phyloP scores from a whole-genome alignment of 306 rosid genomes.

The Argentina anserina region DNA sequence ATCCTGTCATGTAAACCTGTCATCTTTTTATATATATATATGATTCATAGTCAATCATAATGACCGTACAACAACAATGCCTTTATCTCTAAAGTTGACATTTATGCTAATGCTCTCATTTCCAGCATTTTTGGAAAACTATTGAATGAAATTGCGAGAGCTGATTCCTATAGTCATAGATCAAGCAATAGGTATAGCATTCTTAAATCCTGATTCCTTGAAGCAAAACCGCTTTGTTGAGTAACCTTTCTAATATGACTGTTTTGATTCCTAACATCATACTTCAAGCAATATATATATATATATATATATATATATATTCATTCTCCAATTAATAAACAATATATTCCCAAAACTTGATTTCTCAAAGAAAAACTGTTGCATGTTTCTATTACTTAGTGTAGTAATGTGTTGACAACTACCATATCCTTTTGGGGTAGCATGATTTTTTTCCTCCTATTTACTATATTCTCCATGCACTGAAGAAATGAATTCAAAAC shows the following conservation, averaged over 20 bases:
- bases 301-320: too few species aligned
- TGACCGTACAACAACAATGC: background rate
- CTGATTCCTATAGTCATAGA: too few species aligned
- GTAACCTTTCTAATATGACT: background rate
- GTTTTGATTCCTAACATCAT: background rate
- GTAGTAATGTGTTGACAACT: background rate
- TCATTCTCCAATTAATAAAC: too few species aligned
- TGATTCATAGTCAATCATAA: background rate
- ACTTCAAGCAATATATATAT: background rate
- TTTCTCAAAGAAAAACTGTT: background rate
- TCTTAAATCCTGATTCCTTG: too few species aligned
- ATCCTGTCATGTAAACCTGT: background rate
- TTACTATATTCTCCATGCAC: background rate
- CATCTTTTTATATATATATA: too few species aligned
- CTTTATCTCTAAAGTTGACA: background rate
- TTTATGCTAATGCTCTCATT: background rate
- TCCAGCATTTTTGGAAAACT: background rate
- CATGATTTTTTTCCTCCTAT: background rate
- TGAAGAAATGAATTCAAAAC: background rate
- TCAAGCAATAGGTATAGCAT: too few species aligned
- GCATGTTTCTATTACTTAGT: background rate
- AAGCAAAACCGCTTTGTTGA: too few species aligned
- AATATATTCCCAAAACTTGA: too few species aligned
- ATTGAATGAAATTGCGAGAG: background rate
- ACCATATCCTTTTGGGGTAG: background rate